Evolutionary conservation across 371 early-diverging fungal genomes (phyloP).

Genomic region (Blyttiomyces sp.): DNA sequence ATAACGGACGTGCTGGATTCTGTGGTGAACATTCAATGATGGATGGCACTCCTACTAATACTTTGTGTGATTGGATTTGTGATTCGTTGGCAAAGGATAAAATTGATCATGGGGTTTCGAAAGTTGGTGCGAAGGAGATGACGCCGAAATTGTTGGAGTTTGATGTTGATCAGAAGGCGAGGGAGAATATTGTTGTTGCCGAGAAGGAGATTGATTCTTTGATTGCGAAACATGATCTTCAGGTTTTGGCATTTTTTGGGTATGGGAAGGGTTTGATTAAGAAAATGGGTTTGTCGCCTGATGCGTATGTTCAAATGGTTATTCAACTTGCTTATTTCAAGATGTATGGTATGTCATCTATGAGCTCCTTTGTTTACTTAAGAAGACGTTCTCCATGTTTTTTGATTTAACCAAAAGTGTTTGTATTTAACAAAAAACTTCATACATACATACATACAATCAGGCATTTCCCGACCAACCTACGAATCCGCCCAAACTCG

Average conservation of each 20-base stretch:
- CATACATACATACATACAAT: no score
- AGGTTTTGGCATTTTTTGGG: constrained; percentile 73
- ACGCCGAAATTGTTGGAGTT: constrained; percentile 68
- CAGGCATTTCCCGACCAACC: no score
- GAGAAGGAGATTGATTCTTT: constrained; percentile 66
- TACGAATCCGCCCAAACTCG: constrained; percentile 92
- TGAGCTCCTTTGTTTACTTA: no score
- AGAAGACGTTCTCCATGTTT: no score
- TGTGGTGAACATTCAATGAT: constrained; percentile 94
- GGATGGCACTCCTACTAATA: constrained; percentile 91
- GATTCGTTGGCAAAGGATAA: constrained; percentile 54
- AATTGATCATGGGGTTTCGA: constrained; percentile 58
- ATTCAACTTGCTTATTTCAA: constrained; percentile 94
- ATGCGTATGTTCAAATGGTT: constrained; percentile 92
- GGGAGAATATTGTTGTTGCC: constrained; percentile 58
- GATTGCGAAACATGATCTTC: constrained; percentile 73
- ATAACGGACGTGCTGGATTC: constrained; percentile 95
- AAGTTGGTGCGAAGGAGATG: constrained; percentile 53
- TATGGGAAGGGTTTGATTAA: constrained; percentile 93
- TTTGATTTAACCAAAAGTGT: no score
- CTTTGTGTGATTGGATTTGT: constrained; percentile 67
- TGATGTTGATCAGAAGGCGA: constrained; percentile 53
- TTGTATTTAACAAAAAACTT: no score
- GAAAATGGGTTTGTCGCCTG: constrained; percentile 81
- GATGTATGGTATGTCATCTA: constrained; percentile 63